A percentile compares a stretch with the other conserved stretches of the same genome.
Evolutionary conservation across 768 basidiomycete genomes (phyloP).

Genomic region (Sistotremastrum suecicum): DNA sequence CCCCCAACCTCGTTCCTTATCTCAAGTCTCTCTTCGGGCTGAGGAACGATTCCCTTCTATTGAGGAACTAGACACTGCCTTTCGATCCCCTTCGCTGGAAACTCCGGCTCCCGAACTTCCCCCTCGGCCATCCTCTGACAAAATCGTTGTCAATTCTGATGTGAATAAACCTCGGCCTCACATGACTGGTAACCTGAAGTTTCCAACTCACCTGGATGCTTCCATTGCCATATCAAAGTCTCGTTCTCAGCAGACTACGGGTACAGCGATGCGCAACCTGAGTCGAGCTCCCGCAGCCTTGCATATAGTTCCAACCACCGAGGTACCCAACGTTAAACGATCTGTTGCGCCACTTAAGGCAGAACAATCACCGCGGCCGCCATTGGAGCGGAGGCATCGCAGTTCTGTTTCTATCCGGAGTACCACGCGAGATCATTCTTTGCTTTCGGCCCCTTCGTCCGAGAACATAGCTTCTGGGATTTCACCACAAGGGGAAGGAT

Average conservation of each 20-base stretch:
- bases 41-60: conserved; percentile 80
- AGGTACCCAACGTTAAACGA: conserved; percentile 8
- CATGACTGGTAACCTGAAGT: too few relatives aligned
- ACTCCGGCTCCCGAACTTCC: background rate
- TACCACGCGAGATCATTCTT: conserved; percentile 6
- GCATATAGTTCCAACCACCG: background rate
- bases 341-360: background rate
- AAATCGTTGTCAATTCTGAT: too few relatives aligned
- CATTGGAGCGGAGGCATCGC: conserved; percentile 34
- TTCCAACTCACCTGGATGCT: too few relatives aligned
- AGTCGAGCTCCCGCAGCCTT: conserved; percentile 1
- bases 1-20: conserved; percentile 16
- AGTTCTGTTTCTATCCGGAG: conserved; percentile 26
- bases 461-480: background rate
- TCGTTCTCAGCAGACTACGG: conserved; percentile 45
- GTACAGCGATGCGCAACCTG: conserved; percentile 34
- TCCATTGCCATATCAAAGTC: too few relatives aligned
- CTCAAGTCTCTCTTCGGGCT: conserved; percentile 24
- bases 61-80: conserved; percentile 62
- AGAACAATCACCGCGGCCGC: conserved; percentile 21
- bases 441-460: background rate
- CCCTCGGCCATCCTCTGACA: background rate
- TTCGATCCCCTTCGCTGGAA: conserved; percentile 17
- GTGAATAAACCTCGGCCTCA: too few relatives aligned
- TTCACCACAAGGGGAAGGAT: background rate